Conservation (phyloP, 164 flowering plant species). For the Tetracentron sinense region DNA sequence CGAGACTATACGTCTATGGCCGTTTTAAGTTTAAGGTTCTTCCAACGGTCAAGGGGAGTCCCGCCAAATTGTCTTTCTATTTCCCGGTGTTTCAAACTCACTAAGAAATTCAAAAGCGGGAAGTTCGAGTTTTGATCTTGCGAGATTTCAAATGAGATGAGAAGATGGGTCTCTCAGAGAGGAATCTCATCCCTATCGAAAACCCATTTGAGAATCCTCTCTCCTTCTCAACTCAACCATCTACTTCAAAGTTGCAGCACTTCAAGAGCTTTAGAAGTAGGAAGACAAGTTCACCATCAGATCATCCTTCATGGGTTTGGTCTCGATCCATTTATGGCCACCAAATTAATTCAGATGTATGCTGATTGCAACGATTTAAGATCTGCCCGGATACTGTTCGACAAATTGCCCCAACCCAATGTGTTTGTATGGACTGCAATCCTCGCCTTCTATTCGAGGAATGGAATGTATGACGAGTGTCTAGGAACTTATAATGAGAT, state of each 20-base stretch:
- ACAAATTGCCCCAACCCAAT: slow-evolving; percentile 41
- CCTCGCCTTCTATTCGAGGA: slow-evolving; percentile 31
- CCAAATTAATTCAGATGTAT: slow-evolving; percentile 46
- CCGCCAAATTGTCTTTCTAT: slow-evolving; percentile 1
- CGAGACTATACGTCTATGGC: too few species aligned
- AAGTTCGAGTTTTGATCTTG: neutral
- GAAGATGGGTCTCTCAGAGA: slow-evolving; percentile 10
- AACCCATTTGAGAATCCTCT: slow-evolving; percentile 7
- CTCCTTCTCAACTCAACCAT: slow-evolving; percentile 23
- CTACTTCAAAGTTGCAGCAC: slow-evolving; percentile 41
- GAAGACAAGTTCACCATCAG: slow-evolving; percentile 42
- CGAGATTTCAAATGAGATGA: slow-evolving; percentile 17
- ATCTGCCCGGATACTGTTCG: slow-evolving; percentile 36
- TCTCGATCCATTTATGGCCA: slow-evolving; percentile 26
- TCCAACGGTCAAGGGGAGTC: slow-evolving; percentile 2
- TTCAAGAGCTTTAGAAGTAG: slow-evolving; percentile 28
- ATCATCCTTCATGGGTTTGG: slow-evolving; percentile 26
- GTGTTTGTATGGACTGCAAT: slow-evolving; percentile 58
- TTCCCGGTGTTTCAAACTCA: neutral
- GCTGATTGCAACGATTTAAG: slow-evolving; percentile 32
- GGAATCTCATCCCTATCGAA: slow-evolving; percentile 7
- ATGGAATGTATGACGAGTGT: slow-evolving; percentile 29
- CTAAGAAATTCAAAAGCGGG: neutral
- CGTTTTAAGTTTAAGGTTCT: neutral
- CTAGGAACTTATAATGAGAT: slow-evolving; percentile 25